These are phyloP conservation scores for Hura crepitans DNA, from an alignment of 441 rosid genomes.

Conservation along the genomic window DNA sequence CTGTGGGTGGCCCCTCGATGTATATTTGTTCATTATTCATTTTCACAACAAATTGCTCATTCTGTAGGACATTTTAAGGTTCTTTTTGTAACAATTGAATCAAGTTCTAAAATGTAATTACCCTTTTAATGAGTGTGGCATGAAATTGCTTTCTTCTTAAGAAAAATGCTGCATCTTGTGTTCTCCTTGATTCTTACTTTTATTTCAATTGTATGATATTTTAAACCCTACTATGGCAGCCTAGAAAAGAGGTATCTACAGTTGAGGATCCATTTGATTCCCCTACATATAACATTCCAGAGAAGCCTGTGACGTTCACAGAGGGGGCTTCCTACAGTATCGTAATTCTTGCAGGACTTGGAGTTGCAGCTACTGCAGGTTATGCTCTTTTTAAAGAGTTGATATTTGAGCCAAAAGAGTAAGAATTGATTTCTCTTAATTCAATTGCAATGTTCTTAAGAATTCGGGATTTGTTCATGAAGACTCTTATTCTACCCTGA, in stretches of 20 bases:
- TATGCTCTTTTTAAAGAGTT: slow-evolving; percentile 88
- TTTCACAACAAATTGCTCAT: neutral
- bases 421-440: slow-evolving; percentile 30
- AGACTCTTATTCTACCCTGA: slow-evolving; percentile 7
- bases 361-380: slow-evolving; percentile 86
- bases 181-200: neutral
- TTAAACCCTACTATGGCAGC: slow-evolving; percentile 36
- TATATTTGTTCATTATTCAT: neutral
- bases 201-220: neutral
- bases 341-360: slow-evolving; percentile 87
- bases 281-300: slow-evolving; percentile 90
- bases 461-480: neutral
- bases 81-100: neutral
- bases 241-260: slow-evolving; percentile 69
- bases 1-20: neutral
- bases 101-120: neutral
- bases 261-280: slow-evolving; percentile 95
- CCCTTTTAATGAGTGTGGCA: neutral
- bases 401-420: slow-evolving; percentile 96
- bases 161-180: neutral
- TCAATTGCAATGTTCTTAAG: slow-evolving; percentile 16
- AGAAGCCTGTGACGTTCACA: slow-evolving; percentile 83
- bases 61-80: neutral
- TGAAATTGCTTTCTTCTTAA: neutral
- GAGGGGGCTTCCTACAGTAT: slow-evolving; percentile 93